Percentiles rank a stretch among this genome's conserved stretches.
Conservation (phyloP, 371 early-diverging fungal genomes). For the Saksenaea vasiformis region DNA sequence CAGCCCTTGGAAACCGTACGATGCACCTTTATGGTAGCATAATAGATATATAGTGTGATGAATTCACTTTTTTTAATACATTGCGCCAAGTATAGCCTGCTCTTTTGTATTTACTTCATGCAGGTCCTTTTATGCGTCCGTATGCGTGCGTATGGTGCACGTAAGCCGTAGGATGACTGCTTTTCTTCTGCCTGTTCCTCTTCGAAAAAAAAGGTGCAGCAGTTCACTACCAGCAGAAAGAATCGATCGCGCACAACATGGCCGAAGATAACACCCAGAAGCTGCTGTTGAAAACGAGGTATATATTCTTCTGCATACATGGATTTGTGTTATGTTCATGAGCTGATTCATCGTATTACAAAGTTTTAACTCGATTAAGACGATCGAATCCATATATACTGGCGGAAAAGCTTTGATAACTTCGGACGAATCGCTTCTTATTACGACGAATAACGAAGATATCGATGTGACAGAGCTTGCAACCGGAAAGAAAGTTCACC, state of each 20-base stretch:
- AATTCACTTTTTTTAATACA: too few species aligned
- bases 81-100: not conserved
- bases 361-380: slow-evolving; percentile 75
- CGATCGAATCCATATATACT: slow-evolving; percentile 92
- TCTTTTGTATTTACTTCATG: too few species aligned
- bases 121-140: too few species aligned
- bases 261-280: slow-evolving; percentile 28
- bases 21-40: too few species aligned
- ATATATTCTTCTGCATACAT: not conserved
- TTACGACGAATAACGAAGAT: slow-evolving; percentile 84
- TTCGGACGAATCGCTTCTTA: slow-evolving; percentile 68
- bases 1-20: too few species aligned
- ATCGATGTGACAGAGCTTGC: slow-evolving; percentile 76
- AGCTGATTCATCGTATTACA: not conserved
- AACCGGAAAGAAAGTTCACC: slow-evolving; percentile 66
- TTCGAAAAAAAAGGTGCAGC: not conserved
- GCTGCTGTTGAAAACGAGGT: slow-evolving; percentile 28
- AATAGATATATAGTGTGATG: too few species aligned
- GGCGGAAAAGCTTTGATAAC: slow-evolving; percentile 84
- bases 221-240: not conserved
- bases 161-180: not conserved
- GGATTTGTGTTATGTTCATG: too few species aligned
- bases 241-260: slow-evolving; percentile 15
- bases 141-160: not conserved
- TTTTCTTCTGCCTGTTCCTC: not conserved